Evolutionary conservation across 2,329 filamentous ascomycete genomes (phyloP), one percentile per base, ranked within the genome.

Genomic region (Claviceps sorghi): DNA sequence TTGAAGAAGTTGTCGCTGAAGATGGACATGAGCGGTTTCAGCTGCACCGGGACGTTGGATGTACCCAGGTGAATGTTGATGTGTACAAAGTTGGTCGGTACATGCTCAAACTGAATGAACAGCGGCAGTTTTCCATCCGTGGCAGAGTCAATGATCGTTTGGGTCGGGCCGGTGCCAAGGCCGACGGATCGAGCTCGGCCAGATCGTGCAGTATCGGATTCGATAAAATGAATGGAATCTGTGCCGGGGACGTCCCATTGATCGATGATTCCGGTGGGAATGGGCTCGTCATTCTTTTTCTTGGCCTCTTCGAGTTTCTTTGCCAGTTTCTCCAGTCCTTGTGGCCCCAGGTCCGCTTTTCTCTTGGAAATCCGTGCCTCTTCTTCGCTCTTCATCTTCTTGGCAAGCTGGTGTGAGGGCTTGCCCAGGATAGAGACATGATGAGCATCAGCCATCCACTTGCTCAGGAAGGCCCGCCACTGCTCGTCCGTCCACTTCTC

Each of bases 81-180:
- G 59, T 91, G 85, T 7, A 95, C 88, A 65, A 98, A 98, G 63
- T 88, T 95, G 54, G 88, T 94, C 2, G 85, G 84, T 15, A 97
- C 89, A 62, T 95, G 84, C 68, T 98, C 93, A 58, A 94, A 98
- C 67, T 98, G 91, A n/a, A 98, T 76, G 67, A 96, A 98, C 2
- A 97, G 72, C 0, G 88, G 85, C n/a, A 83, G 65, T 38, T 83
- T 68, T 7, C 71, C 73, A 19, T 71, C 58, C 40, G 77, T 74
- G 42, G 88, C 80, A 15, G 75, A 72, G 63, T 97, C 87, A 48
- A 98, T 80, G 48, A 83, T 68, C 55, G 80, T 75, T 66, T 98
- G 93, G 4, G 88, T 79, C 4, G 76, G 66, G 58, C 88, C 91
- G 32, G 82, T 69, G 0, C 77, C 73, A 26, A 75, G 69, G 0